Percentiles rank a stretch among this genome's conserved stretches.
These are phyloP conservation scores for Phlegmacium glaucopus DNA, from an alignment of 768 basidiomycete species.

Conservation along the genomic window DNA sequence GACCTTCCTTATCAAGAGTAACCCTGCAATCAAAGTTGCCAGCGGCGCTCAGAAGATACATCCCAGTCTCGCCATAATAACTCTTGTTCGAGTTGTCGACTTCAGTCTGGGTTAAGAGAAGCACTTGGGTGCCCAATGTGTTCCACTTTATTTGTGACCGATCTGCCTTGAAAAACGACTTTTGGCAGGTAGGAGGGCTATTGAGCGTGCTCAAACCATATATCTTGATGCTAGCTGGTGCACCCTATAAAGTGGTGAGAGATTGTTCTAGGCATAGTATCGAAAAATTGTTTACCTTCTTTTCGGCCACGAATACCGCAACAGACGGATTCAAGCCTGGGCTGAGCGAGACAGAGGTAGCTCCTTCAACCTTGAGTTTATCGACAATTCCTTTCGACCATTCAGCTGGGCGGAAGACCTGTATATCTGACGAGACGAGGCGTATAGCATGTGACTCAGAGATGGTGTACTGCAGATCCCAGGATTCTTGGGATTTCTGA, in stretches of 20 bases:
- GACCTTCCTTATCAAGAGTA: slow-evolving; percentile 90
- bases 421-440: slow-evolving; percentile 77
- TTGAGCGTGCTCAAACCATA: slow-evolving; percentile 66
- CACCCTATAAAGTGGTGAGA: slow-evolving; percentile 48
- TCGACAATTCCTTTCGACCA: slow-evolving; percentile 79
- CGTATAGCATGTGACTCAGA: slow-evolving; percentile 85
- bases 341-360: slow-evolving; percentile 72
- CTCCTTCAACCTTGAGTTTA: slow-evolving; percentile 80
- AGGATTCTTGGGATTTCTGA: slow-evolving; percentile 88
- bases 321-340: slow-evolving; percentile 84
- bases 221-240: slow-evolving; percentile 84
- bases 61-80: slow-evolving; percentile 96
- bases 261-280: background rate
- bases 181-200: slow-evolving; percentile 71
- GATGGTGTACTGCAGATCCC: slow-evolving; percentile 90
- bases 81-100: slow-evolving; percentile 97
- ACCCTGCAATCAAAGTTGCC: slow-evolving; percentile 94
- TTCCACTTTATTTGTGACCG: slow-evolving; percentile 96
- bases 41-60: slow-evolving; percentile 89
- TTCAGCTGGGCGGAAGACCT: slow-evolving; percentile 77
- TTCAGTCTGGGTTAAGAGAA: slow-evolving; percentile 92
- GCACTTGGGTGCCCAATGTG: slow-evolving; percentile 84
- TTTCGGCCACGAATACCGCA: slow-evolving; percentile 93
- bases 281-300: slow-evolving; percentile 56
- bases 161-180: slow-evolving; percentile 96